Evolutionary conservation across 2,329 filamentous ascomycete species (phyloP), one percentile per base, ranked within the genome.

Genomic region (Tolypocladium pustulatum): DNA sequence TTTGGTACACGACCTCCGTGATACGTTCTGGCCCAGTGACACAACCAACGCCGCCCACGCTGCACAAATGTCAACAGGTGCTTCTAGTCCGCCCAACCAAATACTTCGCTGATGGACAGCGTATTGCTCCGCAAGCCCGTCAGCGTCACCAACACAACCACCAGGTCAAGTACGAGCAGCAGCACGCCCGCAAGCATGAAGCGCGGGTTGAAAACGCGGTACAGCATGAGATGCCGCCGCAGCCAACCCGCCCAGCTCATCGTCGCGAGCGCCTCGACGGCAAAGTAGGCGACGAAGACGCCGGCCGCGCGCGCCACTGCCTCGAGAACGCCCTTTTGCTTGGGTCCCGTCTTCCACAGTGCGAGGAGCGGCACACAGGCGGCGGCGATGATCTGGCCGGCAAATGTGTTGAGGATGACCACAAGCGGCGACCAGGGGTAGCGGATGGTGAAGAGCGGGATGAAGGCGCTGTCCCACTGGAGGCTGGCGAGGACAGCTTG

Each of bases 401-500:
- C 92, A 65, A 94, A 96, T 0, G 89, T 91, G 76, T 97, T 99
- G 61, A 96, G 80, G 1, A 84, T 76, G 40, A 99, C 84, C 30
- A 94, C 78, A 2, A 97, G 69, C 0, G 92, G 92, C 0, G 86
- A 89, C 89, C 90, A 97, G 0, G 94, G 94, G 73, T 99, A 97
- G 59, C 84, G 83, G 63, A 99, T 84, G 7, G 83, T 84, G 60
- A 87, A 85, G 9, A 97, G 81, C 0, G 93, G 89, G 64, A 99
- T 90, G 74, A 99, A 99, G 3, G 91, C 93, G 25, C 85, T 84
- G 75, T 99, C 94, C 94, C 94, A 99, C 69, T 99, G 94, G 68
- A 99, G 93, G 64, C 86, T 90, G 65, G 87, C 83, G 30, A 96
- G 81, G 0, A 86, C 88, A 15, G 93, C 93, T 74, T 97, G 93